Evolutionary conservation across 2,329 filamentous ascomycete species (phyloP), one percentile per base, ranked within the genome.

Genomic region (Endothia cerciana): DNA sequence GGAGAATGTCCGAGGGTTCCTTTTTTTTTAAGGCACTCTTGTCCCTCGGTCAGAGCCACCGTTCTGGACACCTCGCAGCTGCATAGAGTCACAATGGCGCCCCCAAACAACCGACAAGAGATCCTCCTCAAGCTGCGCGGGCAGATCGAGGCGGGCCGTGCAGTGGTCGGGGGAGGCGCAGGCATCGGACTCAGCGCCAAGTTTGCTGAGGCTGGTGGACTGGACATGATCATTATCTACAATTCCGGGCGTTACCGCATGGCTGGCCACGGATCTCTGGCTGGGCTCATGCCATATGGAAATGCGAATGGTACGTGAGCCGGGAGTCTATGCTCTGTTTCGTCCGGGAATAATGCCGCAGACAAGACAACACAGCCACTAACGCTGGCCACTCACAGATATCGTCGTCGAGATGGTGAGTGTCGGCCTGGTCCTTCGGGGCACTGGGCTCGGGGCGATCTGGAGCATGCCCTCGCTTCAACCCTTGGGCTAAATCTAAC

Each of bases 201-300:
- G 71, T 89, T 85, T 71, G 84, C 91, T 69, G 89, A 92, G 74
- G 82, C 83, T 56, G 89, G 89, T 45, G 88, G 89, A 67, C 87
- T 84, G 17, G 89, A 91, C 71, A 78, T 92, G 51, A 90, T 92
- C 72, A 87, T 91, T 68, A 84, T 91, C 71, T 91, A 91, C 80
- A 91, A 91, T 75, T 89, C 86, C 45, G 89, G 89, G 0, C 84
- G 89, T 4, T 92, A 89, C 73, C 86, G 89, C 11, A 92, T 92
- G 90, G 89, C 89, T 0, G 89, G 90, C 0, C 80, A 87, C 51
- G 89, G 89, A 0, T 91, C 88, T 0, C 76, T 91, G 13, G 89
- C 89, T 0, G 89, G 89, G 0, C 76, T 91, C 60, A 90, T 91
- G 87, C 88, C 89, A 0, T 91, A 90, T 72, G 86, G 87, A 4